These are phyloP conservation scores for Trichoderma sp. DNA, from an alignment of 2,329 filamentous ascomycete genomes.

Conservation along the genomic window DNA sequence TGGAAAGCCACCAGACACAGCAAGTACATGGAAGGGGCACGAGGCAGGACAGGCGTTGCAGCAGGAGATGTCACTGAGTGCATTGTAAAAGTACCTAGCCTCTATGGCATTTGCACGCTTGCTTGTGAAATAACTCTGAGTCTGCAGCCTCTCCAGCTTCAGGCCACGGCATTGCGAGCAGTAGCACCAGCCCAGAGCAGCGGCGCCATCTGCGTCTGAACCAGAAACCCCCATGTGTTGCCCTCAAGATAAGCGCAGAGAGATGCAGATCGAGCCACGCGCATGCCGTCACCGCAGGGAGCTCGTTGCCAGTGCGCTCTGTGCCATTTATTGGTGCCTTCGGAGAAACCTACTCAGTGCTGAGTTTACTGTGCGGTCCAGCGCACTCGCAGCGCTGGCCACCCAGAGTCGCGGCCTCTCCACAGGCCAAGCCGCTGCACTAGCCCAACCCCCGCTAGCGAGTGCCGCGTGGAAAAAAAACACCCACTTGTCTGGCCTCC, in stretches of 20 bases:
- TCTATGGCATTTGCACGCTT: background rate
- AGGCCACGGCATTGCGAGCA: background rate
- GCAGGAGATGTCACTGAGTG: background rate
- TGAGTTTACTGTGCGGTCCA: background rate
- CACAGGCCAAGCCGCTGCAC: background rate
- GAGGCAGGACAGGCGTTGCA: background rate
- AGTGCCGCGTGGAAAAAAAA: background rate
- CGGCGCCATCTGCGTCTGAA: background rate
- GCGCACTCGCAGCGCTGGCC: background rate
- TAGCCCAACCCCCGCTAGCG: background rate
- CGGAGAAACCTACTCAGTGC: too few species aligned
- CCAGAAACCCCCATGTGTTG: background rate
- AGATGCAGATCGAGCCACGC: background rate
- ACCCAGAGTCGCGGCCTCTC: background rate
- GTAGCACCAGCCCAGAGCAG: background rate
- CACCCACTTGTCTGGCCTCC: background rate
- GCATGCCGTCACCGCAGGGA: constrained; percentile 1
- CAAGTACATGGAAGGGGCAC: too few species aligned
- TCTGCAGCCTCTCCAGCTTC: background rate
- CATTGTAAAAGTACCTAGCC: too few species aligned
- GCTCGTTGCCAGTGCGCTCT: background rate
- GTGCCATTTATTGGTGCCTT: background rate
- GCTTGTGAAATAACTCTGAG: background rate
- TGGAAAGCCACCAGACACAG: background rate
- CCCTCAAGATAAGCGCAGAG: background rate